Evolutionary conservation across 2,329 filamentous ascomycete species (phyloP).

Genomic region (Colletotrichum orbiculare): DNA sequence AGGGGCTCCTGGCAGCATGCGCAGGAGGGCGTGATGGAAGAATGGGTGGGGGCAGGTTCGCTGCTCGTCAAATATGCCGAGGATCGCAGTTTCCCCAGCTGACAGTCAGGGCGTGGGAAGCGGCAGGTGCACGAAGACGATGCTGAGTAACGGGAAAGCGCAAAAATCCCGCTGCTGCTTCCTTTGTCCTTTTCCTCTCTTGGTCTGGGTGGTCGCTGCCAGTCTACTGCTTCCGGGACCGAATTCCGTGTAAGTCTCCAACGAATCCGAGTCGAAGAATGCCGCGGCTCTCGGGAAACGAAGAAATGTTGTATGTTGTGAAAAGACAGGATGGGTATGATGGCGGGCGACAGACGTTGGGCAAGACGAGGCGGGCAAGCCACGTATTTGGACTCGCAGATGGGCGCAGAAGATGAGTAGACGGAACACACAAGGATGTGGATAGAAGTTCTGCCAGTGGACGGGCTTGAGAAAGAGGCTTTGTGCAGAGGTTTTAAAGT

Average conservation of each 20-base stretch:
- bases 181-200: conserved; percentile 1
- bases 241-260: not conserved
- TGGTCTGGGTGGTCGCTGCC: not conserved
- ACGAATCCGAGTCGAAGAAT: conserved; percentile 2
- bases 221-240: not conserved
- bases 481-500: conserved; percentile 34
- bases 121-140: conserved; percentile 16
- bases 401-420: not conserved
- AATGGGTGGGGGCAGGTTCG: too few relatives aligned
- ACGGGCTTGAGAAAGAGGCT: conserved; percentile 29
- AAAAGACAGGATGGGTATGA: not conserved
- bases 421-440: conserved; percentile 1
- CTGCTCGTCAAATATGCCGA: too few relatives aligned
- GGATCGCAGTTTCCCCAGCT: too few relatives aligned
- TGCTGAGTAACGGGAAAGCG: conserved; percentile 21
- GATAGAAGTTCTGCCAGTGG: conserved; percentile 15
- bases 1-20: too few relatives aligned
- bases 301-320: not conserved
- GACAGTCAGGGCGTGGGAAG: not conserved
- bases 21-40: too few relatives aligned
- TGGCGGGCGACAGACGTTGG: not conserved
- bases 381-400: too few relatives aligned
- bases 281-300: not conserved
- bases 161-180: not conserved
- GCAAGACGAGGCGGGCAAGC: too few relatives aligned